Conservation (phyloP, 768 basidiomycete genomes). For the Trametes villosa region DNA sequence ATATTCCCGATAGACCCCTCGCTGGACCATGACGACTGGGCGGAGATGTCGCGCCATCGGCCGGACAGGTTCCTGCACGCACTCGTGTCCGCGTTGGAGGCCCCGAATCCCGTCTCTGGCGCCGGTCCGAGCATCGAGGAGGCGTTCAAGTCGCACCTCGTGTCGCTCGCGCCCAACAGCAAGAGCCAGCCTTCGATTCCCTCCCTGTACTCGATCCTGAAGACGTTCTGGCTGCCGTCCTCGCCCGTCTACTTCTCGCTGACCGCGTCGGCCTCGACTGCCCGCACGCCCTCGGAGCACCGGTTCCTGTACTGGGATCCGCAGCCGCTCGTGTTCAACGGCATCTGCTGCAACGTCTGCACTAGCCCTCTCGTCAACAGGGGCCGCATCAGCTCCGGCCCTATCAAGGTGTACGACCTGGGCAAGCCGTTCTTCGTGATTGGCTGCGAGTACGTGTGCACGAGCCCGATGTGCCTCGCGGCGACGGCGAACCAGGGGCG, state of each 20-base stretch:
- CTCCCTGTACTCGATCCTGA: conserved; percentile 73
- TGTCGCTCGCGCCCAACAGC: conserved; percentile 57
- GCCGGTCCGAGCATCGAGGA: conserved; percentile 72
- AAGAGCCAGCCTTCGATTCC: conserved; percentile 58
- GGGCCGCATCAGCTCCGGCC: conserved; percentile 74
- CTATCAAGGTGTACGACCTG: conserved; percentile 80
- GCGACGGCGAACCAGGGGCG: conserved; percentile 56
- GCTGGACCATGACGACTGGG: conserved; percentile 67
- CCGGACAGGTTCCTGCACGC: conserved; percentile 60
- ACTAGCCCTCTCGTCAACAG: conserved; percentile 61
- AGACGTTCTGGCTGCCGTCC: conserved; percentile 84
- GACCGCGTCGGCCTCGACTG: conserved; percentile 70
- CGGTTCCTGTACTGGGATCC: conserved; percentile 90
- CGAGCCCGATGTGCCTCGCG: conserved; percentile 49
- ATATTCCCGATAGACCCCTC: conserved; percentile 52
- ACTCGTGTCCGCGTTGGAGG: conserved; percentile 60
- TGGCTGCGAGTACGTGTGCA: conserved; percentile 80
- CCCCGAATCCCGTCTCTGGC: conserved; percentile 64
- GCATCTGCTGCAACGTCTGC: conserved; percentile 75
- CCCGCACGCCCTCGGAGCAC: conserved; percentile 73
- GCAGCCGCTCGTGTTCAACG: conserved; percentile 80
- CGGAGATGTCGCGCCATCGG: conserved; percentile 56
- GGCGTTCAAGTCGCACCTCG: conserved; percentile 78
- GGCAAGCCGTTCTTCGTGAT: conserved; percentile 83
- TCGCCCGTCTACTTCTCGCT: conserved; percentile 78